A percentile compares a stretch with the other conserved stretches of the same genome.
Evolutionary conservation across 1,139 yeast genomes (phyloP).

Genomic region (Sugiyamaella xylanicola): DNA sequence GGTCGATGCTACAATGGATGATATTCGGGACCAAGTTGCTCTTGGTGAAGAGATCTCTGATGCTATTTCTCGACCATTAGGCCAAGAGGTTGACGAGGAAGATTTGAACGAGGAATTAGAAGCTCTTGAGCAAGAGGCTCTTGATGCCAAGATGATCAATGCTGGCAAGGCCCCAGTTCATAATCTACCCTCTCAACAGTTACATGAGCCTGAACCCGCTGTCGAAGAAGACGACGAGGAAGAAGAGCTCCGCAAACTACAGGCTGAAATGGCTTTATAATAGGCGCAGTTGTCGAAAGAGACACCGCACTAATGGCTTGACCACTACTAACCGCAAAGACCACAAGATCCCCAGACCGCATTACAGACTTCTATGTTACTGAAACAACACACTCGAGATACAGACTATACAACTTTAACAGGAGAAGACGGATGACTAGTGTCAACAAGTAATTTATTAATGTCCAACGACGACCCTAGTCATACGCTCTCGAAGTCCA

Average conservation of each 20-base stretch:
- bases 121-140: conserved; percentile 79
- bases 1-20: conserved; percentile 99
- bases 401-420: too few species aligned
- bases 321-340: too few species aligned
- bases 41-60: conserved; percentile 93
- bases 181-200: conserved; percentile 40
- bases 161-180: conserved; percentile 49
- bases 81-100: conserved; percentile 74
- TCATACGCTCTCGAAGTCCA: too few species aligned
- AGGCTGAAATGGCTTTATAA: conserved; percentile 93
- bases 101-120: conserved; percentile 94
- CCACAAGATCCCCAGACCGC: too few species aligned
- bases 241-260: conserved; percentile 83
- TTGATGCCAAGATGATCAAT: conserved; percentile 58
- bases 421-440: too few species aligned
- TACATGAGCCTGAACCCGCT: conserved; percentile 28
- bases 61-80: conserved; percentile 91
- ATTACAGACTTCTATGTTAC: too few species aligned
- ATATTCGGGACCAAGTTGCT: conserved; percentile 94
- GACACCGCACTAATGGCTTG: too few species aligned
- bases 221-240: conserved; percentile 80
- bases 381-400: too few species aligned
- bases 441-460: too few species aligned
- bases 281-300: too few species aligned
- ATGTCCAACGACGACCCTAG: too few species aligned